phyloP scores from a whole-genome alignment of 164 flowering plant species.

The Aristolochia californica region DNA sequence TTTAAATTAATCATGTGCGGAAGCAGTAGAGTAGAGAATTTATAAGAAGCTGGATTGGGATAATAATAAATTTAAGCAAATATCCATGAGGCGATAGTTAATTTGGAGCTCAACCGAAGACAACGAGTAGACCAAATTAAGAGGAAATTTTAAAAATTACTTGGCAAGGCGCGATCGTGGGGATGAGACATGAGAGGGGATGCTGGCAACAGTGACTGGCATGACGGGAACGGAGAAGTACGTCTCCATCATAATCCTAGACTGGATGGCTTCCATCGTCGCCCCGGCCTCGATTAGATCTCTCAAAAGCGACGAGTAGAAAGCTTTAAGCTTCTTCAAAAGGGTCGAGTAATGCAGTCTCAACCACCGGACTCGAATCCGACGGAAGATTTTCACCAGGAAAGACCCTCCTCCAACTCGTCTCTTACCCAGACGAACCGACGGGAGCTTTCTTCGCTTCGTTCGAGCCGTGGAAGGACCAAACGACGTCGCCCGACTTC shows the following conservation, averaged over 20 bases:
- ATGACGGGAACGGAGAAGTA: constrained; percentile 31
- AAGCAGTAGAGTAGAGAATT: no score
- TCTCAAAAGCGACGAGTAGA: constrained; percentile 23
- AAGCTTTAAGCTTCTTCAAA: constrained; percentile 38
- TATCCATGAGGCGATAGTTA: no score
- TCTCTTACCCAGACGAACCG: constrained; percentile 35
- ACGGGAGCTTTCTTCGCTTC: constrained; percentile 20
- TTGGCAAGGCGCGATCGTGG: not conserved
- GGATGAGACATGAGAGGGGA: constrained; percentile 7
- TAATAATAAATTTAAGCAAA: no score
- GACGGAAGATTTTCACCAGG: constrained; percentile 14
- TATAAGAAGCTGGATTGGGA: no score
- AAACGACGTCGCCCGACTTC: not conserved
- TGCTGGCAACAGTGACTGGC: constrained; percentile 21
- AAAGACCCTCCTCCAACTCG: constrained; percentile 13
- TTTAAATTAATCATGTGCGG: no score
- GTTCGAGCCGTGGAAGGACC: not conserved
- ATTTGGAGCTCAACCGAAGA: no score
- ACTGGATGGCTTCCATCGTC: constrained; percentile 26
- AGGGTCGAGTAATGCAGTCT: constrained; percentile 23
- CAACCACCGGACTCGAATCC: constrained; percentile 30
- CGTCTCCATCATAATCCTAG: constrained; percentile 26
- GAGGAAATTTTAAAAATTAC: not conserved
- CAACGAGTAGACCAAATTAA: not conserved
- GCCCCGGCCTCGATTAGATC: constrained; percentile 40